A percentile compares a stretch with the other conserved stretches of the same genome.
phyloP scores from a whole-genome alignment of 306 rosid species.

The Vigna reflexopilosa region DNA sequence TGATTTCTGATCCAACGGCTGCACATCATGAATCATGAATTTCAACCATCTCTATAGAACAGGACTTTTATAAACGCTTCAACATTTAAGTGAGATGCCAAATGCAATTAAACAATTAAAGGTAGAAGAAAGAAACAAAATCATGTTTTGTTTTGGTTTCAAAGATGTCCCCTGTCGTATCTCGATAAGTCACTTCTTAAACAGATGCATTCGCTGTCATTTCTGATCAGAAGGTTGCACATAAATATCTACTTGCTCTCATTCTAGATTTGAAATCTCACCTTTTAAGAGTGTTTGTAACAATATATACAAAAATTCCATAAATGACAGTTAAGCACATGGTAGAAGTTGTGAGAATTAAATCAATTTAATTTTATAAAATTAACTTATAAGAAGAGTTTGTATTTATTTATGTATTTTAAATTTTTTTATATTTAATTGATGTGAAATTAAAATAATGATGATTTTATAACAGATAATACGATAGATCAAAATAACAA shows the following conservation, averaged over 20 bases:
- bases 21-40: not conserved
- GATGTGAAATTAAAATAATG: too few species aligned
- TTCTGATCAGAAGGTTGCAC: not conserved
- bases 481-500: too few species aligned
- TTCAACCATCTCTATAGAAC: not conserved
- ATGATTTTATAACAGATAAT: too few species aligned
- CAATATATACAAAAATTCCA: too few species aligned
- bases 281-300: not conserved
- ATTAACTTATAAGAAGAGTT: too few species aligned
- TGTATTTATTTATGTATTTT: too few species aligned
- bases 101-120: slow-evolving; percentile 33
- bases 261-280: slow-evolving; percentile 1
- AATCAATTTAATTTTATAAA: too few species aligned
- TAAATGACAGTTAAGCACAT: too few species aligned
- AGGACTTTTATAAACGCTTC: not conserved
- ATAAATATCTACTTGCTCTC: not conserved
- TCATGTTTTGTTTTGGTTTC: slow-evolving; percentile 2
- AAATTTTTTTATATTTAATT: too few species aligned
- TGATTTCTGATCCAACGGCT: not conserved
- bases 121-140: slow-evolving; percentile 37
- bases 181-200: not conserved
- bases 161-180: slow-evolving; percentile 21
- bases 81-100: slow-evolving; percentile 21
- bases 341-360: too few species aligned
- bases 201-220: not conserved